Evolutionary conservation across 768 basidiomycete species (phyloP).

Genomic region (Boletus fagicola): DNA sequence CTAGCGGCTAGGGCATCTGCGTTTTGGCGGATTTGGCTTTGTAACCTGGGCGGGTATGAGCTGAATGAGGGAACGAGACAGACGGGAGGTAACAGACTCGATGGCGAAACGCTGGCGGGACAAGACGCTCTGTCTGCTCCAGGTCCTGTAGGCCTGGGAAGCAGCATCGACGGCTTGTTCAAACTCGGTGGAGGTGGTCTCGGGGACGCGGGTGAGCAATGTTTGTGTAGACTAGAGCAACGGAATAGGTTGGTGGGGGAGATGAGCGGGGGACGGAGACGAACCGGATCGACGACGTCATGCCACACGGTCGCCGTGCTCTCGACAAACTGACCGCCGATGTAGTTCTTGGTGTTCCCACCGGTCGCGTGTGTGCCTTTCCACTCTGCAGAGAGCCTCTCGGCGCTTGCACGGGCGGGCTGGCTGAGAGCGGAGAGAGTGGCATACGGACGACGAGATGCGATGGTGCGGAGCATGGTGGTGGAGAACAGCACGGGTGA

Average conservation of each 20-base stretch:
- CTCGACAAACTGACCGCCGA: constrained; percentile 86
- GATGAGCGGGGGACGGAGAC: constrained; percentile 26
- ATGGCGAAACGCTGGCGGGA: constrained; percentile 85
- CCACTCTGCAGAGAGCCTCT: constrained; percentile 73
- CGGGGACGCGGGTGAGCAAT: constrained; percentile 83
- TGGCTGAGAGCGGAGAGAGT: constrained; percentile 52
- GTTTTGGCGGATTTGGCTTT: constrained; percentile 81
- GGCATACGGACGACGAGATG: constrained; percentile 39
- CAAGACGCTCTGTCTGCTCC: constrained; percentile 84
- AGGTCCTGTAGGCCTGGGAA: constrained; percentile 80
- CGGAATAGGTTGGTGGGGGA: background rate
- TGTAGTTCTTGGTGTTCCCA: constrained; percentile 88
- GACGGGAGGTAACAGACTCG: constrained; percentile 58
- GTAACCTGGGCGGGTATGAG: constrained; percentile 55
- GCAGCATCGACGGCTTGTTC: constrained; percentile 81
- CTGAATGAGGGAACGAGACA: constrained; percentile 3
- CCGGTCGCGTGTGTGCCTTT: constrained; percentile 84
- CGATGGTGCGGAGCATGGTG: constrained; percentile 25
- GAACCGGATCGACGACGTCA: constrained; percentile 86
- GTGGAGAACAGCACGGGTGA: background rate
- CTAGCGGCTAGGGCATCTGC: constrained; percentile 82
- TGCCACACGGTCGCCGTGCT: constrained; percentile 78
- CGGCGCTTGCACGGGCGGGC: constrained; percentile 58
- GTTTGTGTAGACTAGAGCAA: constrained; percentile 79
- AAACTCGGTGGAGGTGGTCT: constrained; percentile 82